Conservation (phyloP, 164 flowering plant species). For the Nymphaea colorata region DNA sequence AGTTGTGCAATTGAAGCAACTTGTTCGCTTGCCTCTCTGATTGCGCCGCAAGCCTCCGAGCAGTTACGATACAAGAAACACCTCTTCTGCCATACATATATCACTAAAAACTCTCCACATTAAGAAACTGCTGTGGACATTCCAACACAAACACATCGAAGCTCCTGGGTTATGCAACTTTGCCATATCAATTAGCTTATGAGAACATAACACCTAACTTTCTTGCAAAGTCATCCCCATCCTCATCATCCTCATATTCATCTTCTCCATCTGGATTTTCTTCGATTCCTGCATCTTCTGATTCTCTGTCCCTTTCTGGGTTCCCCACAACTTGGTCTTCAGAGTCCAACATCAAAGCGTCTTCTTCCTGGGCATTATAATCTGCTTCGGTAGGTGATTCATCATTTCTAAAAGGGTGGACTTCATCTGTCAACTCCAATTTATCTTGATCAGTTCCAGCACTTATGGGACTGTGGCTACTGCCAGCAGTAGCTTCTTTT, state of each 20-base stretch:
- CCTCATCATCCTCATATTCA: constrained; percentile 58
- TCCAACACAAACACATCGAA: neutral
- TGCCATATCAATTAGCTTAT: constrained; percentile 2
- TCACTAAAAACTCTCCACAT: neutral
- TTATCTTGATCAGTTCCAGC: constrained; percentile 5
- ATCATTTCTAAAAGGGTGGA: constrained; percentile 11
- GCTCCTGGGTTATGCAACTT: neutral
- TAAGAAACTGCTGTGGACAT: neutral
- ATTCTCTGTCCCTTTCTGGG: constrained; percentile 35
- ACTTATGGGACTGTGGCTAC: constrained; percentile 3
- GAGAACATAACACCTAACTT: constrained; percentile 49
- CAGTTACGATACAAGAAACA: neutral
- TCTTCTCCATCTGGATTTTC: constrained; percentile 46
- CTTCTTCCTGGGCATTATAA: constrained; percentile 28
- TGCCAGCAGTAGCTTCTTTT: constrained; percentile 8
- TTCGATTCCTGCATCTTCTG: constrained; percentile 21
- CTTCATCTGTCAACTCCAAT: constrained; percentile 5
- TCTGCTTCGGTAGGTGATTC: constrained; percentile 17
- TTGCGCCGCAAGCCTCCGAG: neutral
- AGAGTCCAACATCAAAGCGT: constrained; percentile 21
- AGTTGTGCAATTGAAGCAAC: neutral
- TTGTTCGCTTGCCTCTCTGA: neutral
- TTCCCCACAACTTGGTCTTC: constrained; percentile 11
- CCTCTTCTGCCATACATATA: neutral
- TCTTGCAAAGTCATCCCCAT: constrained; percentile 76